Base-by-base conservation (phyloP, 352 stramenopile genomes). In the Salisapilia sapeloensis region DNA sequence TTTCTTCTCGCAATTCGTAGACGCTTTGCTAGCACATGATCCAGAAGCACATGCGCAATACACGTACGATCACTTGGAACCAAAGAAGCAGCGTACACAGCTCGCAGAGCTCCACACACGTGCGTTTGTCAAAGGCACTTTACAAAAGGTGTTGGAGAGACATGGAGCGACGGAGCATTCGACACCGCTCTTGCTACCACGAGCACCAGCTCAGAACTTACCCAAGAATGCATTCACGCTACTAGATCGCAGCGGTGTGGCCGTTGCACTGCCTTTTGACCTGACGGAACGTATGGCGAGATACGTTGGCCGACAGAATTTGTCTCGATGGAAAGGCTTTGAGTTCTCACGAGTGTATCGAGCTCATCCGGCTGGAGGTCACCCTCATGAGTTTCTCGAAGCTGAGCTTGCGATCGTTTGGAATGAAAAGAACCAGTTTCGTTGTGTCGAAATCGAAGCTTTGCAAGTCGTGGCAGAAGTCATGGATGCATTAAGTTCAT, bases 1-100 rank as follows among this genome's bases (percentile, higher is more conserved):
- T 44, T 92, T 92, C 44, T 95, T 89, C 36, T 56, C 63, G 0
- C 75, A 91, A 37, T 53, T 91, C 20, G 81, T 91, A 33, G 69
- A 89, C 19, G 67, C 66, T 11, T 44, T 91, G 22, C 43, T 91
- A 17, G 56, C 60, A 0, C 72, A 87, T 24, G 62, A 83, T 25
- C 72, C 69, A 5, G 60, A 78, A 18, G 77, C 53, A 23, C 75
- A 91, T 31, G 62, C 85, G 24, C 67, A 91, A 41, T 89, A 89
- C 45, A 91, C 75, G 19, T 91, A 85, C 35, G 75, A 91, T 26
- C 63, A 84, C 26, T 16, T 85, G 17, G 69, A 91, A 33, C 79
- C 67, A 1, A 51, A 84, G 31, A 87, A 87, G 43, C 70, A 81
- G 58, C 53, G 60, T 28, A 60, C 32, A 16, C 82, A 83, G 22